phyloP scores from a whole-genome alignment of 345 rosid genomes.

The Eucalyptus cloeziana region DNA sequence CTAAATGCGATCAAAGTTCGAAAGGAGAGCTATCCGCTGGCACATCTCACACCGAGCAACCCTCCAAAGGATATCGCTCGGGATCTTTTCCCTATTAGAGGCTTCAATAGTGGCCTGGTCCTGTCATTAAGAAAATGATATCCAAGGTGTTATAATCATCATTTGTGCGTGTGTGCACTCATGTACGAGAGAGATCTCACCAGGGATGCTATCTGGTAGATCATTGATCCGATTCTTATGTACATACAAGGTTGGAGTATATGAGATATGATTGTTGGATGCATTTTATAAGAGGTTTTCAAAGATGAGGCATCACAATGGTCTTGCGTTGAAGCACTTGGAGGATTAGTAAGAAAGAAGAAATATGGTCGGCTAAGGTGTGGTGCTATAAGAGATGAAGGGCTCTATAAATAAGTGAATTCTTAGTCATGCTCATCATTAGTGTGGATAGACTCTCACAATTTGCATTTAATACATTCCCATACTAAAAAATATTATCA shows the following conservation, averaged over 20 bases:
- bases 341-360: not conserved
- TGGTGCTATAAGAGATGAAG: not conserved
- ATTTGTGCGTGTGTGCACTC: not conserved
- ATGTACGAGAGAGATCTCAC: not conserved
- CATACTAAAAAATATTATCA: not conserved
- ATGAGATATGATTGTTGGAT: not conserved
- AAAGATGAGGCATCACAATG: not conserved
- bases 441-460: not conserved
- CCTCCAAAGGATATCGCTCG: not conserved
- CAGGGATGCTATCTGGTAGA: not conserved
- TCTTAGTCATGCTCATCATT: not conserved
- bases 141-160: not conserved
- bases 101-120: not conserved
- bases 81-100: not conserved
- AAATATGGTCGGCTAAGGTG: not conserved
- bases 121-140: not conserved
- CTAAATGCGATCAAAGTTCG: not conserved
- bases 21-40: not conserved
- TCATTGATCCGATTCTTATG: not conserved
- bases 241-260: not conserved
- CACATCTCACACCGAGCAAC: not conserved
- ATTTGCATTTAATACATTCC: not conserved
- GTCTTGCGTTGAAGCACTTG: not conserved
- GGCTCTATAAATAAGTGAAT: not conserved
- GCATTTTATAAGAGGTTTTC: not conserved